Evolutionary conservation across 768 basidiomycete species (phyloP), one percentile per base, ranked within the genome.

Genomic region (Boletus insuetus): DNA sequence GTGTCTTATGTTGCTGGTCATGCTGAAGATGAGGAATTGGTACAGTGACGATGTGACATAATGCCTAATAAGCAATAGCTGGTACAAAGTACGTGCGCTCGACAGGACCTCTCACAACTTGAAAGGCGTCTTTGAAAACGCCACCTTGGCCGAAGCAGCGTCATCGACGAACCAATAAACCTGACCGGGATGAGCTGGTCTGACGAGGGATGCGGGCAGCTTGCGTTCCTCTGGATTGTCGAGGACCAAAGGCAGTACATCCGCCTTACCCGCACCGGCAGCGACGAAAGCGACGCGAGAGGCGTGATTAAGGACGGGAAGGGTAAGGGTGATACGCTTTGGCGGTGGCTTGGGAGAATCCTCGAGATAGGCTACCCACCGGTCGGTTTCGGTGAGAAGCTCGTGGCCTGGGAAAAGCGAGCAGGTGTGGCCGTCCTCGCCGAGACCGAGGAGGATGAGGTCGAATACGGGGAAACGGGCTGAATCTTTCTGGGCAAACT

Each of bases 381-480:
- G 83, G 70, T 93, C 92, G 47, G 79, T 82, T 74, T 97, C 96
- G n/a, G 74, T 57, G 46, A 99, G 81, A 38, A 98, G 81, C 37
- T 72, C 74, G 68, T 98, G 96, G n/a, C 81, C 89, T 10, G 97
- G 97, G 83, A 99, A 99, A 62, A 99, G 86, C 8, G 91, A 94
- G 58, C 89, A 94, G 40, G 96, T 98, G 78, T 99, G 97, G n/a
- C 96, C 96, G 69, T 98, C 97, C 6, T 91, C 91, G 31, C 97
- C 97, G 82, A 95, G 86, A 46, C 97, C 97, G 49, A 99, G 87
- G 42, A 99, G 84, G 75, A 98, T 89, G 69, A 99, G 84, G 70
- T 99, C 97, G 72, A 99, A 98, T 49, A 97, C 79, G 58, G 97
- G 97, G 81, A 98, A 98, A 56, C 95, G 87, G 17, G 96, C 96